Base-by-base conservation (phyloP, 345 rosid genomes). In the Pistacia atlantica region DNA sequence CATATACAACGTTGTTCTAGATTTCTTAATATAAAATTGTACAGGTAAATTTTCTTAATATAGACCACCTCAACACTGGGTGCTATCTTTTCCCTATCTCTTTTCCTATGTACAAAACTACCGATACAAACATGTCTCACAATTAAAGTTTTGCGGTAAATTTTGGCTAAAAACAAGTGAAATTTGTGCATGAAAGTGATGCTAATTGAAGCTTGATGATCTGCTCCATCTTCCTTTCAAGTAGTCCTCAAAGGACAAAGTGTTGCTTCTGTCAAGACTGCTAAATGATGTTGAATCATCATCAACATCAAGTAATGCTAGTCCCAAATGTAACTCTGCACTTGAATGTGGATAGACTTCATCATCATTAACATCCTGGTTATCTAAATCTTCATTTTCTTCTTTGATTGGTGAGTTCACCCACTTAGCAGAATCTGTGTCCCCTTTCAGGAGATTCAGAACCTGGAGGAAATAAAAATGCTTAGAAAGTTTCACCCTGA, bases 291-390 rank as follows among this genome's bases (percentile, higher is more conserved):
- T 85, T 8, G 83, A 89, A 76, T 89, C 93, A 73, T 90, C 87
- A 6, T 83, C 93, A 12, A 89, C 74, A 35, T 93, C 98, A 17
- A 92, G 91, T 85, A 93, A 80, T 35, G 98, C 98, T 1, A 90
- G 84, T 59, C 86, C 87, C 66, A 89, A 68, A 80, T 93, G 97
- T 35, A 82, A 67, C 57, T 86, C 95, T 20, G 88, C 80, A 54
- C 89, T 85, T 16, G 90, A 88, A 78, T 81, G 79, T 10, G 97
- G 96, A 80, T 93, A 90, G 63, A 92, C 99, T 83, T 96, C 98
- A 61, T 96, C 97, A 3, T 95, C 95, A 4, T 80, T 78, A 59
- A 74, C 82, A 25, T 84, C 92, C 42, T 84, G 83, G 76, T 83
- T 81, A 64, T 87, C 87, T 28, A 71, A 75, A 78, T 78, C 79